Evolutionary conservation across 768 basidiomycete genomes (phyloP).

Genomic region (Galerina sulciceps): DNA sequence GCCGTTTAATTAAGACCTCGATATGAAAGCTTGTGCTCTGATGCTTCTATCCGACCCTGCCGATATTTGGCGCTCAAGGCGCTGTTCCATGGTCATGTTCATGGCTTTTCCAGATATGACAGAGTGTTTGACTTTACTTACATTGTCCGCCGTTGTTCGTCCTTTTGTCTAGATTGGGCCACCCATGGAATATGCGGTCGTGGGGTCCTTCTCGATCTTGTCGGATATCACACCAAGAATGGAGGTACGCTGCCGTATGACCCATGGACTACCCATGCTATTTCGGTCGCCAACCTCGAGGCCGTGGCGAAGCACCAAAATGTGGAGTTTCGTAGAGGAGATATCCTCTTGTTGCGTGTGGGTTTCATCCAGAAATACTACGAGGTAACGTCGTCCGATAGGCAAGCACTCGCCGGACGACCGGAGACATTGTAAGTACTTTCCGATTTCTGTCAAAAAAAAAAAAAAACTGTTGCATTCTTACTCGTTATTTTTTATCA

Average conservation of each 20-base stretch:
- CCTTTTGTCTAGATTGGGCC: conserved; percentile 58
- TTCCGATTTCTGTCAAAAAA: not conserved
- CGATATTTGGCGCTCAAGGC: conserved; percentile 8
- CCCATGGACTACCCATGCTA: conserved; percentile 60
- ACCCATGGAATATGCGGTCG: conserved; percentile 72
- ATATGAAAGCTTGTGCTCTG: not conserved
- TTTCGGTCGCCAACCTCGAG: conserved; percentile 59
- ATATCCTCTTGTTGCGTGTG: conserved; percentile 62
- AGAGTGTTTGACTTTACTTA: not conserved
- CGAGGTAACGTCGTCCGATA: conserved; percentile 42
- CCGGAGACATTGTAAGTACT: conserved; percentile 57
- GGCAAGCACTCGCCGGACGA: conserved; percentile 44
- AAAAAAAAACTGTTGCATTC: not conserved
- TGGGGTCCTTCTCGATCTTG: conserved; percentile 69
- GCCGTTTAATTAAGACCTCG: too few species aligned
- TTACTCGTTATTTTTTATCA: conserved; percentile 24
- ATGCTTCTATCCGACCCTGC: conserved; percentile 1
- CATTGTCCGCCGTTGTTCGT: conserved; percentile 7
- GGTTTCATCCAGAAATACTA: conserved; percentile 68
- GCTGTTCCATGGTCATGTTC: not conserved
- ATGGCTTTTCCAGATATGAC: not conserved
- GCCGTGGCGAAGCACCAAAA: conserved; percentile 63
- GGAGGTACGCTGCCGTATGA: conserved; percentile 55
- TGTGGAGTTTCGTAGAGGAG: conserved; percentile 59
- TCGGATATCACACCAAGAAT: conserved; percentile 50